These are phyloP conservation scores for Eucommia ulmoides DNA, from an alignment of 257 asterid species.

Conservation along the genomic window DNA sequence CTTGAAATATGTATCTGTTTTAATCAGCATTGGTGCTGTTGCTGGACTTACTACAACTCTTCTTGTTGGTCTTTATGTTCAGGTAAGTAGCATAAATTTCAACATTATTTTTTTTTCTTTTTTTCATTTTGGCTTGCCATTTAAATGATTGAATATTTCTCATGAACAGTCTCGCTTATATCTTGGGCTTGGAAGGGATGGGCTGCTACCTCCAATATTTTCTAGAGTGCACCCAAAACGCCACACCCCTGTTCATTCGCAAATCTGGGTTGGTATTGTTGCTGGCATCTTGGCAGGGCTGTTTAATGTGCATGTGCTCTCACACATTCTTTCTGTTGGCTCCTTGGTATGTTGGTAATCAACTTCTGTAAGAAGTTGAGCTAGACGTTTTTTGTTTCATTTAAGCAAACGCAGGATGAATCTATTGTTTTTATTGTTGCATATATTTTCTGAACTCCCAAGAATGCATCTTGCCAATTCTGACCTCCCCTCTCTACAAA, in stretches of 20 bases:
- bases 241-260: constrained; percentile 83
- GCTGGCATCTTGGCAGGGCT: constrained; percentile 77
- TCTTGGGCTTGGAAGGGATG: constrained; percentile 97
- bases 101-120: constrained; percentile 4
- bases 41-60: constrained; percentile 95
- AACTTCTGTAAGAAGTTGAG: not conserved
- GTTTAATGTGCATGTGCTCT: constrained; percentile 69
- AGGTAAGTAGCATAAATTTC: constrained; percentile 36
- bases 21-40: constrained; percentile 92
- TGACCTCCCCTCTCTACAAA: not conserved
- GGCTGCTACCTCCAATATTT: constrained; percentile 69
- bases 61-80: constrained; percentile 93
- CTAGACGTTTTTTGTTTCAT: constrained; percentile 1
- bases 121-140: constrained; percentile 5
- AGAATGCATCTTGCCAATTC: not conserved
- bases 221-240: constrained; percentile 62
- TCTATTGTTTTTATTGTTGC: not conserved
- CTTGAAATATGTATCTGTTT: constrained; percentile 60
- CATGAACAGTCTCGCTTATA: constrained; percentile 72
- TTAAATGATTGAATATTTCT: constrained; percentile 15
- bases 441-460: not conserved
- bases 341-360: constrained; percentile 53
- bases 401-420: constrained; percentile 4
- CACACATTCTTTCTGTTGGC: constrained; percentile 94
- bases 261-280: constrained; percentile 85